phyloP scores from a whole-genome alignment of 345 rosid genomes.

The Nasturtium officinale region DNA sequence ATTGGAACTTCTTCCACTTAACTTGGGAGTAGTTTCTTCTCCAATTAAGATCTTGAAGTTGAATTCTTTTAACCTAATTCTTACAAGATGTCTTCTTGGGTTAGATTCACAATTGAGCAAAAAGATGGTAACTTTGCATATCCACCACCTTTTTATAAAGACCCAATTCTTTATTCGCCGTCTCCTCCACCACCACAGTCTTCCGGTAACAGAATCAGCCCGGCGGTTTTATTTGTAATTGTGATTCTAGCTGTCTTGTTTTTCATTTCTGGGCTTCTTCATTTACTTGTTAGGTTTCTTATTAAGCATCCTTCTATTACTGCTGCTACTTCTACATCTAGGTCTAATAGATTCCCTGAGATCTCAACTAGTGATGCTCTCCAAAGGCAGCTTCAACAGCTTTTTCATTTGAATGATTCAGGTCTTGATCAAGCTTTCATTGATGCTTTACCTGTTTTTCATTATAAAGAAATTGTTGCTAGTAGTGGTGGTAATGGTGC shows the following conservation, averaged over 20 bases:
- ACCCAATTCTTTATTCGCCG: constrained; percentile 47
- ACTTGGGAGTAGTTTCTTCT: constrained; percentile 26
- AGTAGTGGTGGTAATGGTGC: constrained; percentile 31
- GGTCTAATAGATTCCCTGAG: constrained; percentile 68
- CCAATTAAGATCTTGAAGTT: constrained; percentile 33
- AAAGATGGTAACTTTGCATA: constrained; percentile 57
- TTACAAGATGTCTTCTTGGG: constrained; percentile 58
- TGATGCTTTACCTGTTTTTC: constrained; percentile 86
- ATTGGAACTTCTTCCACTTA: constrained; percentile 24
- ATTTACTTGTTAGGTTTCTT: constrained; percentile 83
- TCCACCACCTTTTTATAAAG: constrained; percentile 60
- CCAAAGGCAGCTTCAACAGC: constrained; percentile 88
- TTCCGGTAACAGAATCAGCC: constrained; percentile 67
- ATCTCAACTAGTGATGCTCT: constrained; percentile 74
- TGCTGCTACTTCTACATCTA: constrained; percentile 55
- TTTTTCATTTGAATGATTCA: constrained; percentile 85
- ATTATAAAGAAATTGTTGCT: constrained; percentile 67
- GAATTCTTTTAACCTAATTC: constrained; percentile 27
- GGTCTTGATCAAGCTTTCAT: constrained; percentile 91
- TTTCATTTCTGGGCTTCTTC: constrained; percentile 83
- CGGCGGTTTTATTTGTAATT: constrained; percentile 75
- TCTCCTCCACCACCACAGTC: constrained; percentile 44
- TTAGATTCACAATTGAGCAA: constrained; percentile 53
- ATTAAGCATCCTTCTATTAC: constrained; percentile 61
- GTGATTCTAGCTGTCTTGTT: constrained; percentile 78